Evolutionary conservation across 345 rosid genomes (phyloP), one percentile per base, ranked within the genome.

Genomic region (Lumnitzera littorea): DNA sequence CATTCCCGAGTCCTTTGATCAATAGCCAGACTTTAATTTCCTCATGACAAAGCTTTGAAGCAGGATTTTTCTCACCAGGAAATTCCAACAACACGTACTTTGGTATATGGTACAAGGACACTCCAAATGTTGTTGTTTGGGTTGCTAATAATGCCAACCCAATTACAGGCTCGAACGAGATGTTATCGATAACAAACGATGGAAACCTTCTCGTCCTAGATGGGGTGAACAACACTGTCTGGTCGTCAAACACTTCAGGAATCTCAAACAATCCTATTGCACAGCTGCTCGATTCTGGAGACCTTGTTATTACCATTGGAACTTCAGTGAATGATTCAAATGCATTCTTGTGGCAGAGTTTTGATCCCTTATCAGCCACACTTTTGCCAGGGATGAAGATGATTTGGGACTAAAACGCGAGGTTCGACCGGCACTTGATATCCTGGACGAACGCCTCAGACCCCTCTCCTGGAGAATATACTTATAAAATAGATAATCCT

Each of bases 321-420:
- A 58, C 46, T 55, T 57, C 62, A n/a, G 61, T 61, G 10, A 5
- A 27, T 2, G 31, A 5, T 27, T 27, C 31, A 27, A 27, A 27
- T 27, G 15, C 0, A 16, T 61, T 6, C 0, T 4, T 69, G 3
- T 84, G 91, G 91, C 80, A 84, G 66, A 84, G 91, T 59, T 80
- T 80, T 48, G 85, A 77, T 58, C 2, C 65, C 12, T 82, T 80
- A 13, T 67, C 76, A 0, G 70, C 75, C 58, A 77, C 76, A 15
- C 15, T 77, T 49, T 58, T 81, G 16, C 74, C 76, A 3, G 82
- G 67, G 46, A 81, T 78, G 85, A 81, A 75, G 43, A 10, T 78
- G 2, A 74, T 69, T 25, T 63, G 76, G 85, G 27, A 60, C 55
- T 0, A 36, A 36, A 36, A 36, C 5, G 46, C 63, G 1, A 24